Evolutionary conservation across 1,284 basidiomycete species (phyloP).

Genomic region (Cryptococcus sp.): DNA sequence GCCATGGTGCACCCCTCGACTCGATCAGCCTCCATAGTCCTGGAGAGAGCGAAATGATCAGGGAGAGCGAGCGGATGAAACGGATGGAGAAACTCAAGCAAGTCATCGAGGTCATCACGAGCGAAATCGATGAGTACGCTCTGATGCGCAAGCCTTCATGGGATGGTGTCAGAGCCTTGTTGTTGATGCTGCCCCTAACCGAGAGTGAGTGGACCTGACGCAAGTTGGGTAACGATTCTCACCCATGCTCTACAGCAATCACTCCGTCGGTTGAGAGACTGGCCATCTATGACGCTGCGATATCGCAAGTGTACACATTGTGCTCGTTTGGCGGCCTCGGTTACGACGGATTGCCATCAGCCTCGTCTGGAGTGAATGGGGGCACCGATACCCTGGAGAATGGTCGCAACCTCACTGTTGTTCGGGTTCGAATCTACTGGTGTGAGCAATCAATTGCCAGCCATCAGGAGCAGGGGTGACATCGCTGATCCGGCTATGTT

Average conservation of each 20-base stretch:
- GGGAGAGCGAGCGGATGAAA: conserved; percentile 49
- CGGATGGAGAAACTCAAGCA: conserved; percentile 56
- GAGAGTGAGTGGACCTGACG: conserved; percentile 61
- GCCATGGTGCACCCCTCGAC: conserved; percentile 25
- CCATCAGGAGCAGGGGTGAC: not conserved
- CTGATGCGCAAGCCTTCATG: conserved; percentile 77
- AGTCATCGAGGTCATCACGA: conserved; percentile 72
- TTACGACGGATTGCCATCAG: conserved; percentile 57
- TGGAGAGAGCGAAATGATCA: conserved; percentile 40
- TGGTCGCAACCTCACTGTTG: conserved; percentile 42
- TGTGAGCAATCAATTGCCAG: conserved; percentile 47
- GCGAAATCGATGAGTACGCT: conserved; percentile 73
- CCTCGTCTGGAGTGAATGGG: conserved; percentile 29
- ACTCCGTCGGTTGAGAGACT: conserved; percentile 60
- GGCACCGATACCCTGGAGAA: conserved; percentile 55
- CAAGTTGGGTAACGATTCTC: not conserved
- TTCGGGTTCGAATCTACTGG: conserved; percentile 79
- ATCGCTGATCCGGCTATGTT: too few species aligned
- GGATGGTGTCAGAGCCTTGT: conserved; percentile 76
- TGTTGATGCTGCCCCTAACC: conserved; percentile 75
- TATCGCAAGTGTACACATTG: conserved; percentile 69
- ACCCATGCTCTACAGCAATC: conserved; percentile 49
- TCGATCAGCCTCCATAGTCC: conserved; percentile 22
- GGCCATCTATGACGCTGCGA: conserved; percentile 63
- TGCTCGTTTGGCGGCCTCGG: conserved; percentile 62